Evolutionary conservation across 805 yeast genomes (phyloP), one percentile per base, ranked within the genome.

Genomic region (Priceomyces medius): DNA sequence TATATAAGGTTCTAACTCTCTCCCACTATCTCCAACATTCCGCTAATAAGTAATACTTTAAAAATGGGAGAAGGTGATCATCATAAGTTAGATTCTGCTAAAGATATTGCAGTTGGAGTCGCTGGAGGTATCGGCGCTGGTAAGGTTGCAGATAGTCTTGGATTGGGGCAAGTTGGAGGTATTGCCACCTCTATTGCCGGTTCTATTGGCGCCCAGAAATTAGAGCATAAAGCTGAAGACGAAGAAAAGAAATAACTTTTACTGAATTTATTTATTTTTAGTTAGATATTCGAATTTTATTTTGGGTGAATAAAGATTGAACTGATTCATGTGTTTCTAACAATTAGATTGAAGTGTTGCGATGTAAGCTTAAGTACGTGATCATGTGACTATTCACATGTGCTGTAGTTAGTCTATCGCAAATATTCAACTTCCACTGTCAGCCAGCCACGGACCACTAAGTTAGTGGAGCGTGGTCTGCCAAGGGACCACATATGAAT

Each of bases 81-180:
- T 38, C 41, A 39, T 17, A 43, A 45, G 20, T 33, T 40, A 40
- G 31, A 43, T 20, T 13, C 24, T 13, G 62, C 49, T 36, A 65
- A 66, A 46, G 53, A 62, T 50, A 63, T 66, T 38, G 68, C 61
- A 5, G 66, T 59, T 16, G 54, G 63, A 3, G 64, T 65, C 27
- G 68, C 58, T 3, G 71, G 71, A 3, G 63, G 68, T n/a, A n/a
- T 66, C 14, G 68, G 59, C 4, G 71, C 66, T n/a, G 61, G 59
- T 50, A 63, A 63, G 51, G 59, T 61, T 6, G 71, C 71, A 14
- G 68, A 65, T 42, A 55, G 53, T 35, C 49, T 61, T 17, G 54
- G 49, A 16, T 40, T 62, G 31, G 71, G 71, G 3, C 42, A 44
- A 9, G 66, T 46, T 2, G 69, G 69, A 14, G 71, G 65, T 45